phyloP scores from a whole-genome alignment of 2,329 filamentous ascomycete species.

The Colletotrichum zoysiae region DNA sequence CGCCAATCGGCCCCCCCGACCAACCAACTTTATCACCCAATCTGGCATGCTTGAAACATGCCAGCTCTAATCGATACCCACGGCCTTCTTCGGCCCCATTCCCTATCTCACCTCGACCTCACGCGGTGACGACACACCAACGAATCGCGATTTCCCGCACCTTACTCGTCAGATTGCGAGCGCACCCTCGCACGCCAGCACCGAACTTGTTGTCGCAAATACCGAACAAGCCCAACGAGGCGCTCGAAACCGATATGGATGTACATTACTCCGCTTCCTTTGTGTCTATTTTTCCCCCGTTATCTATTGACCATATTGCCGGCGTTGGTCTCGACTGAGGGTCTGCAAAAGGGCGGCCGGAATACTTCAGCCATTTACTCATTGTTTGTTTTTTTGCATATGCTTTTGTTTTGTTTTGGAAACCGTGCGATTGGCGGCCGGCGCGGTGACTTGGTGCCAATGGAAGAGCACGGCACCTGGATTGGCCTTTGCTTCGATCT shows the following conservation, averaged over 20 bases:
- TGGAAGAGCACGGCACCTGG: not conserved
- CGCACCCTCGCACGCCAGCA: not conserved
- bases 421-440: not conserved
- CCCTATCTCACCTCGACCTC: constrained; percentile 14
- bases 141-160: constrained; percentile 6
- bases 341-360: constrained; percentile 16
- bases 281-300: constrained; percentile 33
- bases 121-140: constrained; percentile 17
- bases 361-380: constrained; percentile 1
- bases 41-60: constrained; percentile 23
- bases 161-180: constrained; percentile 4
- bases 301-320: constrained; percentile 39
- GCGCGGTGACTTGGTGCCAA: constrained; percentile 1
- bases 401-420: not conserved
- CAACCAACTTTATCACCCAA: not conserved
- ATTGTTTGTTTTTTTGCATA: constrained; percentile 15
- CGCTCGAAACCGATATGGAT: constrained; percentile 21
- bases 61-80: constrained; percentile 39
- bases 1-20: not conserved
- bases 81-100: constrained; percentile 14
- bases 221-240: not conserved
- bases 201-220: constrained; percentile 3
- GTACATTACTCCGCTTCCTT: constrained; percentile 34
- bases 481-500: constrained; percentile 12
- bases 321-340: constrained; percentile 31